Evolutionary conservation across 2,329 filamentous ascomycete genomes (phyloP), one percentile per base, ranked within the genome.

Genomic region (Phialocephala subalpina): DNA sequence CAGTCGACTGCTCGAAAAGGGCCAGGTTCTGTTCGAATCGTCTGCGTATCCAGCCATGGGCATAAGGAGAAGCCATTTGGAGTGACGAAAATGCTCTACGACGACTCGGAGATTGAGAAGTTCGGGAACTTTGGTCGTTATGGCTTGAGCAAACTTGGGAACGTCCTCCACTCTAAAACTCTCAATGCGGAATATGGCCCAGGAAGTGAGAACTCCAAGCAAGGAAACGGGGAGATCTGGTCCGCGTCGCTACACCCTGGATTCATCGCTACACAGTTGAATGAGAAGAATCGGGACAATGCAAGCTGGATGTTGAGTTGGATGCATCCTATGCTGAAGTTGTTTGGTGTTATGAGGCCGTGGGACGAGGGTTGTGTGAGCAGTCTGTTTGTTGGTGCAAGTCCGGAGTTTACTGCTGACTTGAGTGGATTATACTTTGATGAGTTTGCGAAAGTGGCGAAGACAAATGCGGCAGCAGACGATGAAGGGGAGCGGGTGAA

Each of bases 401-500:
- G 70, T 62, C 42, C 57, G 6, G 49, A 63, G 6, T 70, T 70
- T 20, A 64, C 33, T 20, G 49, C 35, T 18, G 63, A 69, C 35
- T 63, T 68, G 57, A 69, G 65, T 60, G 70, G 68, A 8, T 60
- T 64, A 40, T 70, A 71, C 53, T 69, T 71, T 27, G 56, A 66
- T 25, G 35, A 67, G 16, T 58, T 58, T 36, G 63, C 67, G 18
- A 38, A 38, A 11, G 22, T 63, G 20, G 66, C 56, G 25, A 36
- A 62, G 42, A 27, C 64, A 1, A 68, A 62, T 63, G 36, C 55
- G 12, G 62, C 40, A 33, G 45, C 63, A 0, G 67, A 49, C 35
- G 49, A 68, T 56, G n/a, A 55, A 29, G 60, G 47, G 8, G 62
- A 65, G 25, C 25, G 52, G 33, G 35, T 38, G 60, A 66, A 47